Evolutionary conservation across 2,329 filamentous ascomycete species (phyloP).

Genomic region (Purpureocillium takamizusanense): DNA sequence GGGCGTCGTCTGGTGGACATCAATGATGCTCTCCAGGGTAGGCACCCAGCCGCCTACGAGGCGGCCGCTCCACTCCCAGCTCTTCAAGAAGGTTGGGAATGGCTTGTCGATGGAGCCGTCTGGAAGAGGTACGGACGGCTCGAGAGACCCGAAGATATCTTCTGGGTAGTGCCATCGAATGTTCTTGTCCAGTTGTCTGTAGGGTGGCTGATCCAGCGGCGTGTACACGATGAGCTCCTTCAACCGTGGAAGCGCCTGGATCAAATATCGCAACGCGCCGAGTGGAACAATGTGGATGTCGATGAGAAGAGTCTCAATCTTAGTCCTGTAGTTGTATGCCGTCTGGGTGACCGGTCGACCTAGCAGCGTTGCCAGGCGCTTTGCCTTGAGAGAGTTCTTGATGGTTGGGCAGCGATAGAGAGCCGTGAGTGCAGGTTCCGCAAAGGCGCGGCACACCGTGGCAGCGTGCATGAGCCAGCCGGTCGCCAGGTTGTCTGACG

Average conservation of each 20-base stretch:
- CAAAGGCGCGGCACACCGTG: constrained; percentile 53
- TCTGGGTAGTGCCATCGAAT: constrained; percentile 63
- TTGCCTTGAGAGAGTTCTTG: constrained; percentile 33
- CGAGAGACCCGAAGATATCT: constrained; percentile 56
- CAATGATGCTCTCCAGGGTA: constrained; percentile 37
- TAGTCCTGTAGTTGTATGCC: constrained; percentile 56
- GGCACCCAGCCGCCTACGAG: constrained; percentile 36
- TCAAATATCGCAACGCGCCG: constrained; percentile 35
- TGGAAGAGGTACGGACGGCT: constrained; percentile 34
- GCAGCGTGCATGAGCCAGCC: constrained; percentile 60
- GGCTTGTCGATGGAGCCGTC: constrained; percentile 21
- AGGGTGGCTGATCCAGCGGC: constrained; percentile 58
- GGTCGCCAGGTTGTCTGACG: constrained; percentile 33
- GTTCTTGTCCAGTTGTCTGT: constrained; percentile 44
- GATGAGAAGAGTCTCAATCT: constrained; percentile 61
- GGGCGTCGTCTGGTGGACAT: constrained; percentile 43
- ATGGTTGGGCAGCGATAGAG: constrained; percentile 64
- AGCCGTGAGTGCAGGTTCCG: constrained; percentile 63
- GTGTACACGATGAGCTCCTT: constrained; percentile 65
- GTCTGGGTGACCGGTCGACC: constrained; percentile 39
- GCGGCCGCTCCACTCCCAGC: constrained; percentile 55
- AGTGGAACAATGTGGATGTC: constrained; percentile 57
- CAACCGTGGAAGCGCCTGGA: constrained; percentile 58
- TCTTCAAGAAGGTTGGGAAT: constrained; percentile 29
- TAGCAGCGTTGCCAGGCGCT: constrained; percentile 42